Evolutionary conservation across 2,329 filamentous ascomycete genomes (phyloP).

Genomic region (Calonectria henricotiae): DNA sequence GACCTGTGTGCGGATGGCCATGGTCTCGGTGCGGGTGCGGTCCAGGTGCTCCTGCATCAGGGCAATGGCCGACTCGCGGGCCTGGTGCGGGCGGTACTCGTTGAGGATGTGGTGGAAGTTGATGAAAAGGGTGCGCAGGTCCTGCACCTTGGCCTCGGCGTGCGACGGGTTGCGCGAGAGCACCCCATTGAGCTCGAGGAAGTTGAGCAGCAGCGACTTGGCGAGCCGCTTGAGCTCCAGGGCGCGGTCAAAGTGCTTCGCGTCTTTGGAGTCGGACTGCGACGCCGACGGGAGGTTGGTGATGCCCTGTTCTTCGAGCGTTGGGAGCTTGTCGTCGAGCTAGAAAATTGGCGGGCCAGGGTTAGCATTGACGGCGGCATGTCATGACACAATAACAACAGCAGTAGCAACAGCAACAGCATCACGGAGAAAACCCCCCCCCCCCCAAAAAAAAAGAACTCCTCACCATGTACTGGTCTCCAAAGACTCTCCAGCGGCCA

Average conservation of each 20-base stretch:
- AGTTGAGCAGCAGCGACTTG: slow-evolving; percentile 90
- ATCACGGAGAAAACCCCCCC: too few species aligned
- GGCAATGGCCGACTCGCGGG: slow-evolving; percentile 87
- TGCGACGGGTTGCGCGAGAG: slow-evolving; percentile 57
- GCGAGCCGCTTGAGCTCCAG: slow-evolving; percentile 83
- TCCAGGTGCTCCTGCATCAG: slow-evolving; percentile 91
- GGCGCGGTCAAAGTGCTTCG: slow-evolving; percentile 74
- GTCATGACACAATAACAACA: not conserved
- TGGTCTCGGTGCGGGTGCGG: slow-evolving; percentile 80
- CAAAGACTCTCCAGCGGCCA: slow-evolving; percentile 84
- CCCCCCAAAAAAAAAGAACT: not conserved
- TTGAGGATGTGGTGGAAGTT: slow-evolving; percentile 97
- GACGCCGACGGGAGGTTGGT: slow-evolving; percentile 72
- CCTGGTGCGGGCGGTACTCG: slow-evolving; percentile 94
- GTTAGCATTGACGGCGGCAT: slow-evolving; percentile 16
- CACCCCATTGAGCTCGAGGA: slow-evolving; percentile 83
- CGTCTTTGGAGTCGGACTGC: slow-evolving; percentile 63
- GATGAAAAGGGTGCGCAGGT: slow-evolving; percentile 86
- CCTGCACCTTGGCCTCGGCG: slow-evolving; percentile 80
- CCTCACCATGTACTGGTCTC: slow-evolving; percentile 73
- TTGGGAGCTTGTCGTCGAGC: slow-evolving; percentile 75
- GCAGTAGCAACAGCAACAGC: too few species aligned
- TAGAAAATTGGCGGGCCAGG: slow-evolving; percentile 46
- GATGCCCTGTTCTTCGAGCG: slow-evolving; percentile 80
- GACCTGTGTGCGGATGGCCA: slow-evolving; percentile 76